A percentile compares a stretch with the other conserved stretches of the same genome.
Conservation (phyloP, 495 filamentous ascomycete genomes). For the Penicillium lividum region DNA sequence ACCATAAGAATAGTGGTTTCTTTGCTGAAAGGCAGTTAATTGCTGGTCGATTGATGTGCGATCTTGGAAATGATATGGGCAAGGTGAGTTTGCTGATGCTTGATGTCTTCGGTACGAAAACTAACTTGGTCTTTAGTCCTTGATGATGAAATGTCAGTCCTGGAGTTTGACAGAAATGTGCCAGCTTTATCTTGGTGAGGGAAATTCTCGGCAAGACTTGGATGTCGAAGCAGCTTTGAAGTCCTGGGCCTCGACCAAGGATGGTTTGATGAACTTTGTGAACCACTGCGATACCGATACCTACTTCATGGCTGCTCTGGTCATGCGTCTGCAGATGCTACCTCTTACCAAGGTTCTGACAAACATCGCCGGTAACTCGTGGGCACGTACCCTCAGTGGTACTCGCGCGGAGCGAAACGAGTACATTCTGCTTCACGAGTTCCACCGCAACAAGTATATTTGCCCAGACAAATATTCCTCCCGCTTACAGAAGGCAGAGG, state of each 20-base stretch:
- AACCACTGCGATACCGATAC: constrained; percentile 92
- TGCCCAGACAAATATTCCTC: constrained; percentile 87
- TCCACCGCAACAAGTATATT: constrained; percentile 93
- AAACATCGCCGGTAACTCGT: constrained; percentile 96
- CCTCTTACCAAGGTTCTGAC: constrained; percentile 93
- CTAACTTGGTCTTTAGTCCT: constrained; percentile 56
- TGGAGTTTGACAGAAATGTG: constrained; percentile 99
- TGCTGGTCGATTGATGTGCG: constrained; percentile 86
- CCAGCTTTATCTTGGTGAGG: constrained; percentile 75
- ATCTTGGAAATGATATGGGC: constrained; percentile 93
- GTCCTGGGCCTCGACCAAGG: constrained; percentile 79
- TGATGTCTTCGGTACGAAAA: background rate
- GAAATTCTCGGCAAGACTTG: constrained; percentile 70
- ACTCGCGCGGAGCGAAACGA: constrained; percentile 97
- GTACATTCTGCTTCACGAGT: constrained; percentile 97
- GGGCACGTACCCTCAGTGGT: constrained; percentile 92
- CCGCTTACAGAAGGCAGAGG: constrained; percentile 67
- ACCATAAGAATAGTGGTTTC: constrained; percentile 84
- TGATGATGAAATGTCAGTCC: constrained; percentile 95
- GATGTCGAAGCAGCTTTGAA: constrained; percentile 87
- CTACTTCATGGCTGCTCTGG: constrained; percentile 89
- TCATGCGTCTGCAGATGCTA: constrained; percentile 84
- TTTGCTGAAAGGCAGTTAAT: constrained; percentile 90
- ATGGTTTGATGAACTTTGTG: constrained; percentile 89
- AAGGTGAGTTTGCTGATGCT: constrained; percentile 52